Base-by-base conservation (phyloP, 306 rosid genomes). In the Delonix regia region DNA sequence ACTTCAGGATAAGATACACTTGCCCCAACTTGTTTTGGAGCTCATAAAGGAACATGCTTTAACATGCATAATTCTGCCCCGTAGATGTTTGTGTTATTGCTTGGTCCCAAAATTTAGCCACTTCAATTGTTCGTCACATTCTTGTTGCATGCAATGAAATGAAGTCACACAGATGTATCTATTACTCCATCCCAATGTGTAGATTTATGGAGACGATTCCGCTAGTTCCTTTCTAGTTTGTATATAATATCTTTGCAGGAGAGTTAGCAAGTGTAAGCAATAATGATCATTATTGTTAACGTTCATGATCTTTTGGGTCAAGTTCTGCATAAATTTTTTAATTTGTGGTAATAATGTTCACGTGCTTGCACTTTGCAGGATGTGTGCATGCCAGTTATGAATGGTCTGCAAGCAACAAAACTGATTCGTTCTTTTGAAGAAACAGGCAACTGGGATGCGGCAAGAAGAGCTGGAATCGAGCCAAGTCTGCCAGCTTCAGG, bases 381-480 rank as follows among this genome's bases (percentile, higher is more conserved):
- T 89, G 96, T 93, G 30, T 87, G 68, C 80, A 96, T 96, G 99
- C 99, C 98, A 36, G 83, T 90, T 71, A 93, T 96, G 99, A 90
- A 93, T 81, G 99, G 99, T 42, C 96, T 91, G 66, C 87, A 93
- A 85, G 90, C 98, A 71, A 96, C 99, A 24, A 90, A 86, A 85
- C 48, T 96, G 78, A 96, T 96, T 71, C 95, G 98, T 15, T 90
- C 93, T 25, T 96, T 80, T 7, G 99, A 96, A 89, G 93, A 93
- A 87, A 88, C 92, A 0, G 98, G 98, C 38, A 90, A 55, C 49
- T 96, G 97, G 99, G 94, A 91, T 36, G 98, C 90, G 7, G 93
- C 97, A 39, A 83, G 68, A 76, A 64, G 81, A 74, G 94, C 89
- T 78, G 97, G 97, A 78, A 69, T 93, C 18, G 93, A 86, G 68